Base-by-base conservation (phyloP, 371 early-diverging fungal genomes). In the Dinochytrium kinnereticum region DNA sequence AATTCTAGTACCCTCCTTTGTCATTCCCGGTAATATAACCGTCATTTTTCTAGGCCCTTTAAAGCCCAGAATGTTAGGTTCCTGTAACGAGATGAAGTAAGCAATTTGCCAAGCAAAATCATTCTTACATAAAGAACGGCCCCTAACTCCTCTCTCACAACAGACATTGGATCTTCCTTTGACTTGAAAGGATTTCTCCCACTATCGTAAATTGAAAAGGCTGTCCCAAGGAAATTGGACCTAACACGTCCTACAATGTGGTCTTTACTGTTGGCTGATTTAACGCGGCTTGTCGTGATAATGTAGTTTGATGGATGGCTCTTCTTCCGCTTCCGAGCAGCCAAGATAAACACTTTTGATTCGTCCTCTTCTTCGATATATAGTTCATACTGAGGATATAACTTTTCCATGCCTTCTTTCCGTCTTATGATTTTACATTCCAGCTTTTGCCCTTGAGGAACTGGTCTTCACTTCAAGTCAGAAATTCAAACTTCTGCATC, bases 1-100 rank as follows among this genome's bases (percentile, higher is more conserved):
- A 0, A 87, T 84, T 68, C 91, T 82, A 36, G 84, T 83, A 0
- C 93, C 94, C 28, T 88, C 85, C 61, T 83, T 75, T 2, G 87
- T 89, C 86, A 94, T 87, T 2, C 89, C 89, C 59, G 91, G 93
- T 80, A 92, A 83, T 65, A 95, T 69, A 17, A 94, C 90, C 0
- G 94, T 94, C 95, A 96, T 96, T 76, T 93, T 94, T 40, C 98
- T 88, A 10, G 98, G 98, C 0, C 96, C 98, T 79, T 92, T 93
- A 75, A 93, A 90, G 10, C 96, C 96, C 44, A 96, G 86, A 10
- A 95, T 90, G 76, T 95, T 95, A 1, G 93, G 92, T 61, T 95
- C 93, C 92, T 95, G 19, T 7, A 44, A 19, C 44, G 19, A 13
- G 78, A n/a, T n/a, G n/a, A n/a, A n/a, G n/a, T n/a, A n/a, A n/a